Evolutionary conservation across 371 early-diverging fungal species (phyloP).

Genomic region (Mortierella sp.): DNA sequence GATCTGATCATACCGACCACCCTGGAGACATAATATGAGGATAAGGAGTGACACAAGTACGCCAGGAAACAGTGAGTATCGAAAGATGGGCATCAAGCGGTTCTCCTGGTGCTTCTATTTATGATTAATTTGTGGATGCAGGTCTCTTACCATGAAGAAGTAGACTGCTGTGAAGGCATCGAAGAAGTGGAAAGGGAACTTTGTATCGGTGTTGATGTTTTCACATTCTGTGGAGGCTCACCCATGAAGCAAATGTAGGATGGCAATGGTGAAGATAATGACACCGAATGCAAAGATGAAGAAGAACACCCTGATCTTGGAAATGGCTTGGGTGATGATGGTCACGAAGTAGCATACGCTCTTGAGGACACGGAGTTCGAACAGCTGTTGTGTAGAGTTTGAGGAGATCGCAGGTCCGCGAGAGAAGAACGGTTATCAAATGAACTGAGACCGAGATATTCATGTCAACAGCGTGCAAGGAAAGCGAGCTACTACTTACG

Average conservation of each 20-base stretch:
- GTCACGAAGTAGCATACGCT: slow-evolving; percentile 37
- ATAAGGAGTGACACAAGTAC: no score
- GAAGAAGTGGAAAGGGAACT: slow-evolving; percentile 13
- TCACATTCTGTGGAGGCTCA: neutral
- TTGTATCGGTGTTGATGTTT: neutral
- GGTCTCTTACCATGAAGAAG: no score
- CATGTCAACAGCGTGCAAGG: no score
- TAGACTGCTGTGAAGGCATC: slow-evolving; percentile 19
- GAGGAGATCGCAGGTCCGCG: no score
- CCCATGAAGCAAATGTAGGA: slow-evolving; percentile 21
- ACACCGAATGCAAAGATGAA: slow-evolving; percentile 13
- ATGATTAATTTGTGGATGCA: no score
- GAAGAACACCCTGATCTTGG: slow-evolving; percentile 23
- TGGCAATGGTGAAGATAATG: slow-evolving; percentile 15
- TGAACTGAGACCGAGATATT: neutral
- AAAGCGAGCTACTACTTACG: no score
- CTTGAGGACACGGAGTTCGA: slow-evolving; percentile 30
- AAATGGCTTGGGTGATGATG: slow-evolving; percentile 16
- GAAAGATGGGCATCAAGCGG: no score
- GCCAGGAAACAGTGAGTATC: no score
- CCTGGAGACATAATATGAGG: slow-evolving; percentile 3
- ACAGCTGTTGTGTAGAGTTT: slow-evolving; percentile 13
- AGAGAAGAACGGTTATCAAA: no score
- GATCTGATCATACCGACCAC: slow-evolving; percentile 39
- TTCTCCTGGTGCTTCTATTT: no score